Conservation (phyloP, 176 grass and related monocot species). For the Carex cristatella region DNA sequence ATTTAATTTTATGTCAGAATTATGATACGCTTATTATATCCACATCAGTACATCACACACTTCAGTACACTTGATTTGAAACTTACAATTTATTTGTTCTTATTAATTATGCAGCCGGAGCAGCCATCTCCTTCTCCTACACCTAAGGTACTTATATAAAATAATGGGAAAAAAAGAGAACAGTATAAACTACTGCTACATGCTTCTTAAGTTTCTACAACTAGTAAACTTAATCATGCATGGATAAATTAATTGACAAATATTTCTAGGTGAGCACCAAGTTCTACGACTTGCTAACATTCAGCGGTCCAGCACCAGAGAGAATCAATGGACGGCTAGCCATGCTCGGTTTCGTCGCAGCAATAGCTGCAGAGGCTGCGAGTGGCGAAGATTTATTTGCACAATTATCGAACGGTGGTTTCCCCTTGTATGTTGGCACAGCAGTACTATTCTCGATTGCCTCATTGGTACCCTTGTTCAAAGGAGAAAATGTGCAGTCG, state of each 20-base stretch:
- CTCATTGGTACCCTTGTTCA: conserved; percentile 58
- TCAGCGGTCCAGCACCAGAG: conserved; percentile 25
- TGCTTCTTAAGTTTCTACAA: not conserved
- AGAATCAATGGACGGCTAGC: conserved; percentile 28
- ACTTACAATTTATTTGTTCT: not conserved
- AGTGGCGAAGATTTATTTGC: not conserved
- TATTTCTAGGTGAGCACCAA: conserved; percentile 18
- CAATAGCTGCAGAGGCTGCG: conserved; percentile 6
- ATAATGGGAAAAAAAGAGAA: not conserved
- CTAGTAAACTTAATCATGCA: not conserved
- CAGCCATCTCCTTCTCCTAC: conserved; percentile 1
- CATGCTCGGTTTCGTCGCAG: conserved; percentile 9
- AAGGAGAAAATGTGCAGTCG: conserved; percentile 36
- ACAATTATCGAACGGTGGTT: conserved; percentile 21
- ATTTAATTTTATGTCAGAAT: too few species aligned
- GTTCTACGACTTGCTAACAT: conserved; percentile 5
- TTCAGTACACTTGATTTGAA: not conserved
- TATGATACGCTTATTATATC: too few species aligned
- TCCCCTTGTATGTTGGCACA: conserved; percentile 33
- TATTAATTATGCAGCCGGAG: not conserved
- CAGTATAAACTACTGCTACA: not conserved
- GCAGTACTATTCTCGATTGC: conserved; percentile 42
- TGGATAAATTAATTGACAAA: not conserved
- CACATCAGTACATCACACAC: too few species aligned
- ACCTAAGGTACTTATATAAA: conserved; percentile 14